Evolutionary conservation across 805 yeast species (phyloP).

Genomic region (Saccharomycopsis oosterbeekiorum): DNA sequence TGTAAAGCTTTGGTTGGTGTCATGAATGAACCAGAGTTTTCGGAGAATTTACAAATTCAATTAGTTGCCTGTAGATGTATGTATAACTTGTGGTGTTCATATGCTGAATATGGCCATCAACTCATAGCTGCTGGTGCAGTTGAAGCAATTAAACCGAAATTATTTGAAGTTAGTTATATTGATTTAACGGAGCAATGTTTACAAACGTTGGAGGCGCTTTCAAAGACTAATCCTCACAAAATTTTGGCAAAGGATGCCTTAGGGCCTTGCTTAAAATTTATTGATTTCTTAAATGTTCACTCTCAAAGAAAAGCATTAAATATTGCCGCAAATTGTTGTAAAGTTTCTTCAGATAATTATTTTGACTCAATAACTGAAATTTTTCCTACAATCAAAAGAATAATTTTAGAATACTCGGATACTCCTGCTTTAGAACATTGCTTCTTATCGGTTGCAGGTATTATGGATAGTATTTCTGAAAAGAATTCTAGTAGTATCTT

Average conservation of each 20-base stretch:
- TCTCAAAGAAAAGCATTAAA: conserved; percentile 75
- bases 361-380: conserved; percentile 43
- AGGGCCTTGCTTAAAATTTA: conserved; percentile 52
- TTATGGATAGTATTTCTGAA: conserved; percentile 41
- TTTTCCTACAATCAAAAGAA: conserved; percentile 47
- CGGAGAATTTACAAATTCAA: conserved; percentile 69
- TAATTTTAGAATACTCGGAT: conserved; percentile 49
- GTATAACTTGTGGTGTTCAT: conserved; percentile 69
- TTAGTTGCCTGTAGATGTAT: conserved; percentile 76
- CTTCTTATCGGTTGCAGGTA: conserved; percentile 53
- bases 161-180: conserved; percentile 69
- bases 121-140: conserved; percentile 60
- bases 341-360: conserved; percentile 34
- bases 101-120: conserved; percentile 50
- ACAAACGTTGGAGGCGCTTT: conserved; percentile 60
- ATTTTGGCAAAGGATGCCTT: conserved; percentile 55
- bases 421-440: conserved; percentile 49
- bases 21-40: conserved; percentile 45
- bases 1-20: conserved; percentile 46
- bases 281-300: conserved; percentile 84
- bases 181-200: conserved; percentile 90
- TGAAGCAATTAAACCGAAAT: conserved; percentile 51
- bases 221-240: conserved; percentile 41
- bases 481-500: conserved; percentile 27
- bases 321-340: conserved; percentile 63